Evolutionary conservation across 768 basidiomycete species (phyloP), one percentile per base, ranked within the genome.

Genomic region (Lyophyllum atratum): DNA sequence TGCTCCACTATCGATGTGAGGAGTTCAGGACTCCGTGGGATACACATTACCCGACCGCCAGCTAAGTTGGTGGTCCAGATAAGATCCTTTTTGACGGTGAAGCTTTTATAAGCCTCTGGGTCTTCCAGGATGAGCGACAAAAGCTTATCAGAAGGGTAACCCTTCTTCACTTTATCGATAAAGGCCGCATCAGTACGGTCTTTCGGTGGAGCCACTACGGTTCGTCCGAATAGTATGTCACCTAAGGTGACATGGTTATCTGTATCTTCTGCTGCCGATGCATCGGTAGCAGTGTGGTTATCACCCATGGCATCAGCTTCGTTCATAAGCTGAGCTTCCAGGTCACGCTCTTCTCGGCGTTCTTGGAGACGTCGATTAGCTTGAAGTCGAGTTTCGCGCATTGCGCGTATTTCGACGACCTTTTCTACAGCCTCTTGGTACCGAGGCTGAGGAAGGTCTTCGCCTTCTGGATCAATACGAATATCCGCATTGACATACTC

Each of bases 401-500:
- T 45, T 3, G 33, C 4, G 5, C 24, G 29, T 17, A 46, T 46
- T 19, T 47, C 46, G 6, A 54, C 29, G 5, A 31, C 11, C 11
- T 11, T 5, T 11, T 31, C 21, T 2, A 54, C 53, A 21, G 39
- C 11, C 15, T 54, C 46, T 15, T 46, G 19, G 19, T 46, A 54
- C 11, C 44, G 29, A 15, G 24, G 42, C 3, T 15, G 5, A 11
- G 33, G 45, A 1, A 54, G 8, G 31, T 48, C 53, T 2, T 54
- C 31, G 12, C 43, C 33, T 1, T 19, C 11, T 7, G 25, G 45
- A 10, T 54, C 45, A 25, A 54, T 48, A 3, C 19, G 45, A 0
- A 1, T 12, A 24, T 54, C 45, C 3, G 45, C 53, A 6, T 48
- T 4, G 12, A 68, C 66, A 51, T 60, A 67, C 3, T 58, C 52